Percentiles rank a stretch among this genome's conserved stretches.
Evolutionary conservation across 116 monocot genomes (phyloP).

Genomic region (Posidonia oceanica): DNA sequence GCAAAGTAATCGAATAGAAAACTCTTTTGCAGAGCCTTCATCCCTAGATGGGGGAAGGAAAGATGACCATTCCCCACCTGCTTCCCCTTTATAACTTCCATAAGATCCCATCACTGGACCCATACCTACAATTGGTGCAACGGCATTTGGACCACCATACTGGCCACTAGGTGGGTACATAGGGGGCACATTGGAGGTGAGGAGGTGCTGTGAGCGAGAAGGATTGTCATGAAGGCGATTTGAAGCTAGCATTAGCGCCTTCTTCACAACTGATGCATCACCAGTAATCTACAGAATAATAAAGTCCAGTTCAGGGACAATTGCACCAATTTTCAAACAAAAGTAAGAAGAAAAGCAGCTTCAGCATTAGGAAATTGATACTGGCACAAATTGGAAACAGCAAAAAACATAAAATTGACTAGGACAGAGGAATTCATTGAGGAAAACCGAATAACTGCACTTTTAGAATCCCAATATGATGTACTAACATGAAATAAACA

Average conservation of each 20-base stretch:
- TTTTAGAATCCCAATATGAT: background rate
- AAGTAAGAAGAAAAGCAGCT: background rate
- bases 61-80: constrained; percentile 57
- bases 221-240: constrained; percentile 87
- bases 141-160: constrained; percentile 33
- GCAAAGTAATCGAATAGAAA: constrained; percentile 67
- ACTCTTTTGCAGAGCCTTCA: constrained; percentile 68
- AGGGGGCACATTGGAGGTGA: constrained; percentile 28
- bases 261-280: constrained; percentile 65
- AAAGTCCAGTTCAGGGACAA: background rate
- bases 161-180: constrained; percentile 26
- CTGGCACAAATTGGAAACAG: background rate
- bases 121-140: constrained; percentile 41
- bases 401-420: background rate
- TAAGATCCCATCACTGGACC: constrained; percentile 46
- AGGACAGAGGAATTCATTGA: background rate
- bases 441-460: background rate
- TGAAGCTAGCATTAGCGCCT: constrained; percentile 72
- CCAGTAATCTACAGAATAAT: constrained; percentile 51
- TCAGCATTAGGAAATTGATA: background rate
- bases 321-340: background rate
- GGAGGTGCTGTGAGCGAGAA: constrained; percentile 73
- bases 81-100: constrained; percentile 68
- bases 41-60: constrained; percentile 57
- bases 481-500: too few relatives aligned